phyloP scores from a whole-genome alignment of 805 yeast species.

The Starmerella floricola region DNA sequence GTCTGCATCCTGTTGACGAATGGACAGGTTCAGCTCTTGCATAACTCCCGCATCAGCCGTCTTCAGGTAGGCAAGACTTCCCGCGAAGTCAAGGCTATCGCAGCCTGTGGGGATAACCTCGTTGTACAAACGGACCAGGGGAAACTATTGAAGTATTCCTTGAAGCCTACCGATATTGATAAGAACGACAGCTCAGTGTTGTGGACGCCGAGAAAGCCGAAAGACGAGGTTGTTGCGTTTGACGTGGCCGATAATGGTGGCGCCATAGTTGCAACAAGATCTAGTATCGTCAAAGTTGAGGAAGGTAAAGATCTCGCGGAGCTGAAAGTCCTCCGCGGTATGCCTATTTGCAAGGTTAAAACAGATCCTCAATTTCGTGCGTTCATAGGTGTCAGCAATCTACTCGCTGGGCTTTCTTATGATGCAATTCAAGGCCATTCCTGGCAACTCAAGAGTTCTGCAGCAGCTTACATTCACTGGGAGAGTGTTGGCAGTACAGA shows the following conservation, averaged over 20 bases:
- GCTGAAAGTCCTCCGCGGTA: slow-evolving; percentile 11
- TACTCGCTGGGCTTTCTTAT: slow-evolving; percentile 7
- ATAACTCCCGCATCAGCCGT: background rate
- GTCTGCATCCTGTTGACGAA: slow-evolving; percentile 12
- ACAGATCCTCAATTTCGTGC: slow-evolving; percentile 16
- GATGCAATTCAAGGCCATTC: background rate
- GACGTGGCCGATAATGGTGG: slow-evolving; percentile 20
- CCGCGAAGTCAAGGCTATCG: slow-evolving; percentile 4
- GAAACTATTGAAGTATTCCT: slow-evolving; percentile 8
- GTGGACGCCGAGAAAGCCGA: slow-evolving; percentile 14
- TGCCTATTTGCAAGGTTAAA: slow-evolving; percentile 8
- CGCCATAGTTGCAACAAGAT: slow-evolving; percentile 18
- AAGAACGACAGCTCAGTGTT: slow-evolving; percentile 8
- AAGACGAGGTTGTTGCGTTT: slow-evolving; percentile 13
- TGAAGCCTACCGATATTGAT: background rate
- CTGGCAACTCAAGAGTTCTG: background rate
- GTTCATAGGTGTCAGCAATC: slow-evolving; percentile 14
- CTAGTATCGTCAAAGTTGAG: slow-evolving; percentile 18
- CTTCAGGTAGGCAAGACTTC: slow-evolving; percentile 6
- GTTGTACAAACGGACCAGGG: slow-evolving; percentile 13
- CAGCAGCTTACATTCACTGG: background rate
- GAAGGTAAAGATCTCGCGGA: slow-evolving; percentile 12
- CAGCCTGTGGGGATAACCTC: slow-evolving; percentile 15
- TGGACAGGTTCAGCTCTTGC: slow-evolving; percentile 11
- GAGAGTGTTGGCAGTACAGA: background rate